Conservation (phyloP, 192 early-diverging fungal species). For the Phycomyces blakesleeanus region DNA sequence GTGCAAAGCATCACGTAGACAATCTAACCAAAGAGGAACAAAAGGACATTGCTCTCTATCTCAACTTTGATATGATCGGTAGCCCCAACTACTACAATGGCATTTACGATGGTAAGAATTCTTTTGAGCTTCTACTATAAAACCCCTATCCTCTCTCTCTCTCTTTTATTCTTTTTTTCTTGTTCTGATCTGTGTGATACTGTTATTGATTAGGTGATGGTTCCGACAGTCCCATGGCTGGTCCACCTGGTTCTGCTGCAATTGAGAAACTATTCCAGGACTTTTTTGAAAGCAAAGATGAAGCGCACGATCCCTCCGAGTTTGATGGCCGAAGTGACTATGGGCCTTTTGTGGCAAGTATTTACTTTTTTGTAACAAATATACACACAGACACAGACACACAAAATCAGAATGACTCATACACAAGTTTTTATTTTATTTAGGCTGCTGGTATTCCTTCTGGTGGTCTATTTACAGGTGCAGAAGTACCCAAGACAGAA, state of each 20-base stretch:
- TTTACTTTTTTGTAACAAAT: background rate
- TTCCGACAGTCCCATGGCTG: conserved; percentile 54
- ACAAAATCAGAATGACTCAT: background rate
- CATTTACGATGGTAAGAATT: conserved; percentile 61
- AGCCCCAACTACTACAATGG: conserved; percentile 59
- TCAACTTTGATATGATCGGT: conserved; percentile 74
- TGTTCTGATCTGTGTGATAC: no score
- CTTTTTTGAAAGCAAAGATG: conserved; percentile 2
- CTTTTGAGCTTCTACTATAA: no score
- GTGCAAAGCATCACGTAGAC: conserved; percentile 58
- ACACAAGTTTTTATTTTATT: background rate
- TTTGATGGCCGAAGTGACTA: conserved; percentile 5
- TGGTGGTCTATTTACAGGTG: conserved; percentile 64
- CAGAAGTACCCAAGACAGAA: conserved; percentile 53
- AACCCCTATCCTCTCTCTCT: no score
- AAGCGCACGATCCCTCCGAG: background rate
- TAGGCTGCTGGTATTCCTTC: conserved; percentile 13
- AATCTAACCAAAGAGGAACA: conserved; percentile 43
- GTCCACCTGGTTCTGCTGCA: conserved; percentile 32
- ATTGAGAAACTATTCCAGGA: conserved; percentile 9
- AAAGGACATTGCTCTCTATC: conserved; percentile 51
- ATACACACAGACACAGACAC: no score
- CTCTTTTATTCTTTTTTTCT: no score
- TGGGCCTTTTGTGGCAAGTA: conserved; percentile 2
- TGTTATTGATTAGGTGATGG: no score